These are phyloP conservation scores for Parmelia sp. DNA, from an alignment of 495 filamentous ascomycete genomes.

Conservation along the genomic window DNA sequence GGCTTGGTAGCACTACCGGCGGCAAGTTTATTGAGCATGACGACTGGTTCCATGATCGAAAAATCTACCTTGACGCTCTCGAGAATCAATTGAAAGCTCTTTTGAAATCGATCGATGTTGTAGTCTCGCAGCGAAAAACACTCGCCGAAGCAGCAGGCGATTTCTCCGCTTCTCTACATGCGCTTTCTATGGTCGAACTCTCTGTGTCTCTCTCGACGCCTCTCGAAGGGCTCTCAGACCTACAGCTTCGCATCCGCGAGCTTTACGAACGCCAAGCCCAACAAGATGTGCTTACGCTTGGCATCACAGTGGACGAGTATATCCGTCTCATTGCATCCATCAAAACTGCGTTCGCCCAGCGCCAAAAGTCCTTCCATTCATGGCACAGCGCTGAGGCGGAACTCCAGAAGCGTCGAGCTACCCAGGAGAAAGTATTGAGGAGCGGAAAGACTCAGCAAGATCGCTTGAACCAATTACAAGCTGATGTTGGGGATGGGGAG, in stretches of 20 bases:
- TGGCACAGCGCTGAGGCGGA: constrained; percentile 89
- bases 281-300: constrained; percentile 91
- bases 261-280: constrained; percentile 95
- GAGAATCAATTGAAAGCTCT: constrained; percentile 93
- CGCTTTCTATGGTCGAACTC: constrained; percentile 81
- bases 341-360: constrained; percentile 84
- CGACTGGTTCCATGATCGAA: constrained; percentile 98
- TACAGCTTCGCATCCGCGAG: constrained; percentile 88
- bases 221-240: constrained; percentile 80
- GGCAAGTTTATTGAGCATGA: constrained; percentile 96
- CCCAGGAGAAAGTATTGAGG: constrained; percentile 84
- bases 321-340: constrained; percentile 89
- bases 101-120: constrained; percentile 85
- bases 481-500: constrained; percentile 90
- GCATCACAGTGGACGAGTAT: constrained; percentile 97
- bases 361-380: constrained; percentile 89
- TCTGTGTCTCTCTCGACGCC: constrained; percentile 82
- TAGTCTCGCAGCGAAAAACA: constrained; percentile 83
- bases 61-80: constrained; percentile 86
- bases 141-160: constrained; percentile 89
- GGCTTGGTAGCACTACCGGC: constrained; percentile 60
- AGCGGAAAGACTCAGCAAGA: constrained; percentile 95
- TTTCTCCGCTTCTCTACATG: constrained; percentile 84
- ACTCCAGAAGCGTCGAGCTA: constrained; percentile 73
- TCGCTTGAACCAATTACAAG: constrained; percentile 79